Base-by-base conservation (phyloP, 768 basidiomycete genomes). In the Psilocybe subaeruginosa region DNA sequence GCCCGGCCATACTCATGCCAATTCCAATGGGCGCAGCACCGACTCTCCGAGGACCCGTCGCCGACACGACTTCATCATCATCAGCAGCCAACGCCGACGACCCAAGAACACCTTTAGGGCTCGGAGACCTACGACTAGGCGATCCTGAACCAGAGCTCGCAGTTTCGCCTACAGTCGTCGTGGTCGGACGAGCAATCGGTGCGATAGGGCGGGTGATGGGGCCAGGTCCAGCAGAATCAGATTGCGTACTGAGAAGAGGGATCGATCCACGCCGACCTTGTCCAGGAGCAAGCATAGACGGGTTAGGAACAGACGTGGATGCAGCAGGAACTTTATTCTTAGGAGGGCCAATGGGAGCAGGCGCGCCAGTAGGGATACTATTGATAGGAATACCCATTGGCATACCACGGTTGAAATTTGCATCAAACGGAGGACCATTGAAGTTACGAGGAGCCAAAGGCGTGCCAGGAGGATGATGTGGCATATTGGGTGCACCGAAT, bases 41-140 rank as follows among this genome's bases (percentile, higher is more conserved):
- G 37, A 73, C 76, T 51, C 85, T 72, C 39, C 83, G 76, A 6
- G 80, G 79, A 16, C 81, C 74, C 43, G 80, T 74, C 8, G 74
- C 71, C 7, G 77, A 70, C 14, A 93, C 83, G 9, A 92, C 88
- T 69, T 93, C 91, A 70, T 93, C 92, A 62, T 91, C 91, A 61
- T 92, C 91, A 12, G 90, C 85, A 2, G 87, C 85, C 17, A 93
- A 80, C 17, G 92, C 91, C 4, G 89, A 89, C 12, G 91, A 92
- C 11, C 92, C 92, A 6, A 92, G 78, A 37, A 87, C 75, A 43
- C 86, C 86, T 69, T 92, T 92, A 2, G 83, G 82, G 65, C 81
- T 83, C 5, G 82, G 81, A 27, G 79, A 80, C 11, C 82, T 74
- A 35, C 76, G 77, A 50, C 71, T 74, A 14, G 82, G 81, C 1